phyloP scores from a whole-genome alignment of 179 eudicot genomes.

The Gypsophila paniculata region DNA sequence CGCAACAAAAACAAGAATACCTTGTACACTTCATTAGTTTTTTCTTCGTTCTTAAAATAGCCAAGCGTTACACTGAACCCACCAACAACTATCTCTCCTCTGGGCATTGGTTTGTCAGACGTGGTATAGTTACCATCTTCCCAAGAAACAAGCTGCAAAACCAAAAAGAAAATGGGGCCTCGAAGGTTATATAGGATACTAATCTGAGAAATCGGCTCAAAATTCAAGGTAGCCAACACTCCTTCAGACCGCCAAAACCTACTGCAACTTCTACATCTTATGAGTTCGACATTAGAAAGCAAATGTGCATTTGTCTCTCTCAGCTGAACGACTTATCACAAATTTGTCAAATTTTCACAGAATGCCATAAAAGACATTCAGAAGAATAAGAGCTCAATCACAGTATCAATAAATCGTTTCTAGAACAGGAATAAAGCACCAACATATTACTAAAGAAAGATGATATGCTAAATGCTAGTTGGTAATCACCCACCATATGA shows the following conservation, averaged over 20 bases:
- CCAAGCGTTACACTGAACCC: conserved; percentile 79
- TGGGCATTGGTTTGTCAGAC: conserved; percentile 88
- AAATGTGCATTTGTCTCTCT: not conserved
- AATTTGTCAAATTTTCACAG: not conserved
- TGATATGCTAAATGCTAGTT: not conserved
- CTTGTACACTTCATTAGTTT: conserved; percentile 83
- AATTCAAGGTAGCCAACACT: conserved; percentile 3
- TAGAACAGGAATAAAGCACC: not conserved
- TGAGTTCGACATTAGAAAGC: not conserved
- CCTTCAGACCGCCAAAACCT: not conserved
- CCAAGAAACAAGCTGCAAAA: conserved; percentile 89
- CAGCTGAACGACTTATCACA: not conserved
- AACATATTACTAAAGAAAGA: not conserved
- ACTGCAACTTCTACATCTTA: not conserved
- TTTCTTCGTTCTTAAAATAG: conserved; percentile 69
- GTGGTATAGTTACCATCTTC: conserved; percentile 80
- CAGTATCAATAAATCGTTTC: not conserved
- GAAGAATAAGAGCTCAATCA: not conserved
- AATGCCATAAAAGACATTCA: not conserved
- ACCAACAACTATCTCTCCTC: conserved; percentile 91
- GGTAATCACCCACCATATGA: not conserved
- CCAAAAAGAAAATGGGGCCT: conserved; percentile 7
- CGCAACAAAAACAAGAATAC: conserved; percentile 27
- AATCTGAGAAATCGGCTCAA: not conserved
- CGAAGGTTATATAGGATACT: not conserved